Evolutionary conservation across 352 stramenopile genomes (phyloP), one percentile per base, ranked within the genome.

Genomic region (Globisporangium mamillatum): DNA sequence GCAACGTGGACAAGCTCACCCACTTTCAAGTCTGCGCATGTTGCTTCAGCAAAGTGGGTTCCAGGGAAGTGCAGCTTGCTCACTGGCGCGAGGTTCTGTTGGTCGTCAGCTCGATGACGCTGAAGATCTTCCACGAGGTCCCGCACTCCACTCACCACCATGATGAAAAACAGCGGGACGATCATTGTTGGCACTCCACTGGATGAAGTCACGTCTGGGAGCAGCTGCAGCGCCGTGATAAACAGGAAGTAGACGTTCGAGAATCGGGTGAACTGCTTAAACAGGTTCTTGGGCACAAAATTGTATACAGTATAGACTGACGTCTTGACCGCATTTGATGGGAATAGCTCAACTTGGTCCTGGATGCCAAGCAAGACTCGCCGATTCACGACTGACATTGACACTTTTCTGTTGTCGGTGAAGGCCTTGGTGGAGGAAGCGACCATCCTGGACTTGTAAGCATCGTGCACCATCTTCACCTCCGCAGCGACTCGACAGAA

Each of bases 191-290:
- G 89, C 22, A 93, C 86, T 0, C 85, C 83, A 20, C 79, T 79
- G 1, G 91, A 95, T 16, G 93, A 94, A 16, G 88, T 95, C 38
- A 97, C 90, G 56, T 87, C 68, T 32, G 85, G 86, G 25, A 97
- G 75, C n/a, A 91, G 56, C 57, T 97, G 90, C 18, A 97, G 73
- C 16, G 80, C 82, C 25, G 87, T 91, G 66, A 97, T 95, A 60
- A 95, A 80, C 1, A 97, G 75, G 63, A 97, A 98, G 75, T 98
- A 98, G 44, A 96, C 63, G 67, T 98, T 98, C 36, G 92, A 94
- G 58, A 97, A 89, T 20, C 92, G 89, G 3, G 78, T 83, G 60
- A 90, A 91, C 69, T 91, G 83, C 65, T 91, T 91, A 68, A 91
- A 90, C 20, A 90, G 53, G 62, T 91, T 91, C 60, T 91, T 91